These are phyloP conservation scores for Penicillium hesseltinei DNA, from an alignment of 2,329 filamentous ascomycete genomes.

Conservation along the genomic window DNA sequence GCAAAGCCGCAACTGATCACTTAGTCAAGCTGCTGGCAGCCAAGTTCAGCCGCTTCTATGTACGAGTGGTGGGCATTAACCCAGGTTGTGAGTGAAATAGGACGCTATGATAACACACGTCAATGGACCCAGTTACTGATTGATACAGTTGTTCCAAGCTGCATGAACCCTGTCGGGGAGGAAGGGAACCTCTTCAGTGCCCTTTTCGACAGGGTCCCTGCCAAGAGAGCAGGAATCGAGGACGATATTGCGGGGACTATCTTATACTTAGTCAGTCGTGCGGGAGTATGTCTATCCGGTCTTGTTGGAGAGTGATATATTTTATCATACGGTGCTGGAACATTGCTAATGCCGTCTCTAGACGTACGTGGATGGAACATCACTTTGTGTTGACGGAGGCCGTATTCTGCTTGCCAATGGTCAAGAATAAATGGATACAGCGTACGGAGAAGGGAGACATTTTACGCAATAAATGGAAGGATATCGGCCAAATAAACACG, in stretches of 20 bases:
- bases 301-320: too few species aligned
- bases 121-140: background rate
- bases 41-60: constrained; percentile 49
- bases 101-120: background rate
- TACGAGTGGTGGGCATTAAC: constrained; percentile 47
- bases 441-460: background rate
- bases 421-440: constrained; percentile 24
- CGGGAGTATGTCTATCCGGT: constrained; percentile 33
- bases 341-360: constrained; percentile 9
- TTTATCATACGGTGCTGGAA: background rate
- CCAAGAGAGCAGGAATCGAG: constrained; percentile 38
- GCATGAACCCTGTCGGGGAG: constrained; percentile 46
- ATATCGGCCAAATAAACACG: background rate
- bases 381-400: constrained; percentile 43
- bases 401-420: constrained; percentile 43
- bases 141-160: constrained; percentile 43
- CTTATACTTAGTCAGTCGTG: constrained; percentile 44
- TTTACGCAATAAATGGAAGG: background rate
- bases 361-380: constrained; percentile 44
- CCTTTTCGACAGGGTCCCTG: constrained; percentile 44
- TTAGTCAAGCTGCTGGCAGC: constrained; percentile 49
- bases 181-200: constrained; percentile 44
- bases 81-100: constrained; percentile 41
- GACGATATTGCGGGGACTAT: constrained; percentile 47
- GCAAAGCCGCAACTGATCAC: constrained; percentile 55